Evolutionary conservation across 2,329 filamentous ascomycete genomes (phyloP), one percentile per base, ranked within the genome.

Genomic region (Trichoderma oligosporum): DNA sequence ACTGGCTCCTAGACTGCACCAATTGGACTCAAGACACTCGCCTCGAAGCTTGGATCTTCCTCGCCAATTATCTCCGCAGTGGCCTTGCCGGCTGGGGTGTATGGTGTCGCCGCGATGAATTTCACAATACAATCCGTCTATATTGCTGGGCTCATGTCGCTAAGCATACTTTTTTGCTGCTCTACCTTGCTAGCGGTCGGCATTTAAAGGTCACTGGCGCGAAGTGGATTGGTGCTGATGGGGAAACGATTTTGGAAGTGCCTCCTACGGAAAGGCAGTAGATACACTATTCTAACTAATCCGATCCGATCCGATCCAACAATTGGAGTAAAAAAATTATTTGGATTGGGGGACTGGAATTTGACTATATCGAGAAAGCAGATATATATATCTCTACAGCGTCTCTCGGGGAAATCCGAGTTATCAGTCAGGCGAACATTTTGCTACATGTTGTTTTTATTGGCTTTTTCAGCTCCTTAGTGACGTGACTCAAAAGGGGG

Each of bases 71-170:
- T 47, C 73, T 95, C 31, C 73, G 73, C 5, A 76, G 74, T 24
- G 84, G 84, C 0, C 73, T 76, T 20, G 80, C 82, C 0, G 87
- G 87, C 3, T 91, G 87, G 87, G 84, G 85, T 3, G 78, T 87
- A 1, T 84, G 81, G 74, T 84, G 82, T 62, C 70, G 67, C 12
- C 73, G 82, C 46, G 64, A 65, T 22, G 69, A 63, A 5, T 73
- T 71, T 36, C 70, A 67, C 9, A 67, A 64, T 4, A 78, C 74
- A 63, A 70, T 95, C 2, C 80, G 84, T 31, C 70, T 93, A 1
- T 94, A 88, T 67, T 89, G 89, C 66, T 96, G 89, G 86, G 91
- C 88, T 0, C 81, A 86, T 61, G 74, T 90, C 0, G 82, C 83
- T 0, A 80, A 83, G 54, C 86, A 95, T 65, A 78, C 89, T 31